Evolutionary conservation across 1,284 basidiomycete genomes (phyloP), one percentile per base, ranked within the genome.

Genomic region (Tetrapyrgos nigripes): DNA sequence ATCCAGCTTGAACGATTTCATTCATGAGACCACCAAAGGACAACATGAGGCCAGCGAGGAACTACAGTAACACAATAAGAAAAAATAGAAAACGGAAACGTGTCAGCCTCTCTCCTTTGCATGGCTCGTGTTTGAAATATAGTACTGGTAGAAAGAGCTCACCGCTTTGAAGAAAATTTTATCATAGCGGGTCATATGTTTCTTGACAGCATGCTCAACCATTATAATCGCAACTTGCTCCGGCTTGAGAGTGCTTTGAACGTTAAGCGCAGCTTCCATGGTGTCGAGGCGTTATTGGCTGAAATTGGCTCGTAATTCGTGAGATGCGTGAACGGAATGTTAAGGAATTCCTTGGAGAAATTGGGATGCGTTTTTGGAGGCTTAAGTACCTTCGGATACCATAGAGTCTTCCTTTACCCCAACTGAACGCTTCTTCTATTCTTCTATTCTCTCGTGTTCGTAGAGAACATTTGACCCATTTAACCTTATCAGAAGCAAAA

Each of bases 21-120:
- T 82, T 83, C 53, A 91, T 71, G n/a, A 91, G 73, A 19, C 86
- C 86, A 63, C 88, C 89, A 53, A 90, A 90, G 3, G 88, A 89
- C 4, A 91, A 67, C 83, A 91, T 88, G 28, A 81, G 79, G 14
- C 89, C 88, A 21, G 87, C 88, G 56, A 85, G 72, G 55, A 89
- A 81, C 88, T 90, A 58, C 6, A 23, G 19, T 3, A 10, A 33
- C 29, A 23, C 37, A 14, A 9, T 50, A 8, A 53, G 27, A 33
- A n/a, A 57, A 31, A 13, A 6, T 27, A n/a, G 11, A 5, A 23
- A 31, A 17, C 27, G 21, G 48, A 26, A 14, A 33, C 3, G 31
- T 33, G n/a, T n/a, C n/a, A n/a, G n/a, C n/a, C n/a, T n/a, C n/a
- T n/a, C n/a, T n/a, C n/a, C n/a, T n/a, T n/a, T n/a, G n/a, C n/a